phyloP scores from a whole-genome alignment of 2,329 filamentous ascomycete species.

The Fusarium verticillioides region DNA sequence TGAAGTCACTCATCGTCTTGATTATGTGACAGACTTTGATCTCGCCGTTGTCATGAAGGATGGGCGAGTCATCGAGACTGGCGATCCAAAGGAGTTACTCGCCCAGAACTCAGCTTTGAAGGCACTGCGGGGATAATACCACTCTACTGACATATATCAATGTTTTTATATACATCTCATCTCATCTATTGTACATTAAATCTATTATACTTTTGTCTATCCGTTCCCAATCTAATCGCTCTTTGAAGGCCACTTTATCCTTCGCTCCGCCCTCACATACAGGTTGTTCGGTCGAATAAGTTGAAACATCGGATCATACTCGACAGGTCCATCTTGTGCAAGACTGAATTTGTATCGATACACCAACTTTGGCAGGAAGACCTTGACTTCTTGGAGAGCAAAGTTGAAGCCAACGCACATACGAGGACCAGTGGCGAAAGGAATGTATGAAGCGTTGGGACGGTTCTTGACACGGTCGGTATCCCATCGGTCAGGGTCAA shows the following conservation, averaged over 20 bases:
- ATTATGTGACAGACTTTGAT: constrained; percentile 44
- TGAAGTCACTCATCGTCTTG: constrained; percentile 47
- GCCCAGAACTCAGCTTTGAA: constrained; percentile 3
- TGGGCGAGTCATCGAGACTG: constrained; percentile 43
- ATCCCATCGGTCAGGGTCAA: constrained; percentile 71
- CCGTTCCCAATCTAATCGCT: constrained; percentile 9
- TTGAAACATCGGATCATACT: constrained; percentile 70
- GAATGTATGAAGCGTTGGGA: constrained; percentile 64
- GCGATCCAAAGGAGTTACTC: constrained; percentile 42
- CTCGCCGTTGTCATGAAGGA: constrained; percentile 45
- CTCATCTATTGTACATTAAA: constrained; percentile 21
- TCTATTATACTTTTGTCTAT: constrained; percentile 31
- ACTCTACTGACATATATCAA: background rate
- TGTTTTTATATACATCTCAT: background rate
- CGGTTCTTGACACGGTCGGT: constrained; percentile 62
- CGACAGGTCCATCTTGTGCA: constrained; percentile 62
- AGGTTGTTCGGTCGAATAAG: constrained; percentile 66
- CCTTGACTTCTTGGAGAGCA: constrained; percentile 69
- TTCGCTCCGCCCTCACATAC: constrained; percentile 61
- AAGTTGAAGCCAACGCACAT: constrained; percentile 75
- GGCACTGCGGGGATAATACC: background rate
- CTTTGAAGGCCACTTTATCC: constrained; percentile 59
- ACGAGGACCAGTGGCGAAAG: constrained; percentile 67
- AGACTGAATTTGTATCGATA: constrained; percentile 67
- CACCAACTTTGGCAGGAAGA: constrained; percentile 67